Base-by-base conservation (phyloP, 2,329 filamentous ascomycete species). In the Colletotrichum aenigma region DNA sequence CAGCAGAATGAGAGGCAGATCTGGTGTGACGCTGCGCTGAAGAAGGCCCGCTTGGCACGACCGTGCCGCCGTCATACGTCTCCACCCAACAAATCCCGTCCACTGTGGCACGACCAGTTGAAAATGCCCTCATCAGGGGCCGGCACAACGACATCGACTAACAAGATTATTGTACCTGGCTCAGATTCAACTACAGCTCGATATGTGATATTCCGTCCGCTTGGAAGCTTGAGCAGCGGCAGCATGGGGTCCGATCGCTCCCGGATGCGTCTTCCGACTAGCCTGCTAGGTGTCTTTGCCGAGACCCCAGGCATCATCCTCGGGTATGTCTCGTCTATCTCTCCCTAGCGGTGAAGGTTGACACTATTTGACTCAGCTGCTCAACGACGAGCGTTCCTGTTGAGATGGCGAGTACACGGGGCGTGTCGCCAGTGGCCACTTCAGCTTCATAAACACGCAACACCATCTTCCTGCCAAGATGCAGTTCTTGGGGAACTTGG, bases 271-370 rank as follows among this genome's bases (percentile, higher is more conserved):
- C 65, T 65, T 74, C 58, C 74, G 70, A 73, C 66, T 65, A 66
- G 58, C n/a, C 48, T 43, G 61, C 34, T 60, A 74, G 70, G 74
- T 74, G 74, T 76, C 74, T 73, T 69, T 73, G 48, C 74, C 74
- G 74, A 76, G 48, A 73, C 43, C 58, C 58, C 34, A 66, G 70
- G 32, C 43, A 65, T 65, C 43, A 52, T 61, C 30, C 55, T 61
- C 64, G 70, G 58, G 48, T 68, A 58, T 69, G 70, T 64, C 70
- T 76, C 58, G 58, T 68, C n/a, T 28, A 60, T 65, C 43, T 52
- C 64, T 76, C 70, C 74, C 74, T 76, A 58, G 74, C 74, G 74
- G 74, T 76, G 74, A 68, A 73, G 70, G 34, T 61, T 65, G 26
- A 24, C 58, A 67, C 58, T 43, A 68, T 43, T 69, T 65, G 74